Conservation (phyloP, 2,329 filamentous ascomycete genomes). For the Verticillium tricorpus region DNA sequence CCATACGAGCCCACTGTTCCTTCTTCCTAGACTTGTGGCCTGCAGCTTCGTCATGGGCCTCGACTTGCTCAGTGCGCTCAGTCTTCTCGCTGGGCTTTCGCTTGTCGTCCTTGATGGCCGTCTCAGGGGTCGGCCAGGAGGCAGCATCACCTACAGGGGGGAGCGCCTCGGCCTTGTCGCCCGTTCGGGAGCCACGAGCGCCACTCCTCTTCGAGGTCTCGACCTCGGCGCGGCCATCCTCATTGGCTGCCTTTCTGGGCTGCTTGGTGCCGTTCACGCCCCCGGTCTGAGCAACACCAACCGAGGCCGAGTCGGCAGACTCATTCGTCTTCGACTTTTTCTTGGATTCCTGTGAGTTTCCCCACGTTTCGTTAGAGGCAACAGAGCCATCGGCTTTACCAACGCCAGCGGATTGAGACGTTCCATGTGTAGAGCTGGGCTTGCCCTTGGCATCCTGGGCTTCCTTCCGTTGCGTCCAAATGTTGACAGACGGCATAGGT, state of each 20-base stretch:
- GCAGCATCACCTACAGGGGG: constrained; percentile 72
- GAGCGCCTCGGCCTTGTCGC: constrained; percentile 38
- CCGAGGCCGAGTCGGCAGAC: constrained; percentile 12
- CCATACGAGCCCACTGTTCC: constrained; percentile 79
- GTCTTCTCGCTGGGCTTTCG: constrained; percentile 63
- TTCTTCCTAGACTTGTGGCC: constrained; percentile 55
- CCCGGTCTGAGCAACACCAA: constrained; percentile 14
- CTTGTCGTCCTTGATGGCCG: constrained; percentile 65
- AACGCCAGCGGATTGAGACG: background rate
- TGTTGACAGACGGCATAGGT: constrained; percentile 76
- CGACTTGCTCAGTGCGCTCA: constrained; percentile 46
- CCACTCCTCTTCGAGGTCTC: constrained; percentile 35
- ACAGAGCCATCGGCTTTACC: constrained; percentile 9
- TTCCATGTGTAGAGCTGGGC: constrained; percentile 16
- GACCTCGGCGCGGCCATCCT: constrained; percentile 32
- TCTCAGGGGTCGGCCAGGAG: constrained; percentile 88
- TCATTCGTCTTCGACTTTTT: constrained; percentile 20
- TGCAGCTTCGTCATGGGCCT: constrained; percentile 52
- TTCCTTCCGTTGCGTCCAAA: constrained; percentile 79
- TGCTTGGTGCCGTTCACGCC: constrained; percentile 32
- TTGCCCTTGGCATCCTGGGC: constrained; percentile 52
- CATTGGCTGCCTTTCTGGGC: constrained; percentile 34
- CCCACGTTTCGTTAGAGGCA: constrained; percentile 2
- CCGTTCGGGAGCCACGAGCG: constrained; percentile 38
- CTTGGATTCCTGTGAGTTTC: constrained; percentile 45